Base-by-base conservation (phyloP, 805 yeast genomes). In the Naumovozyma dairenensis region DNA sequence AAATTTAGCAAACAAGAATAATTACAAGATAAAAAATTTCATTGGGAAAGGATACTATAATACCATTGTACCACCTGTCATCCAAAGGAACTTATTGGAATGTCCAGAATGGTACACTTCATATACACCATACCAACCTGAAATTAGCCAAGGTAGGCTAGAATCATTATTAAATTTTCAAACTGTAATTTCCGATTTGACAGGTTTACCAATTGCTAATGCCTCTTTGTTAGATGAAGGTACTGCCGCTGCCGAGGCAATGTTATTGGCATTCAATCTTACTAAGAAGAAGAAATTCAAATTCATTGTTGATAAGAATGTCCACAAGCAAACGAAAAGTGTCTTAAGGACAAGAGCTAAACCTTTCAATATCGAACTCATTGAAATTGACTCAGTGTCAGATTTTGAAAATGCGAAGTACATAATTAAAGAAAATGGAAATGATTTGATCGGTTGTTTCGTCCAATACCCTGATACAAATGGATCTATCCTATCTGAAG, bases 51-150 rank as follows among this genome's bases (percentile, higher is more conserved):
- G 98, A 26, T 92, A 89, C 60, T 81, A 84, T 47, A 94, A 94
- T 38, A 89, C 97, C 1, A 67, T 72, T 33, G 65, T 84, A 29
- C 98, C 98, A 0, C 80, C 94, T 2, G 96, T 89, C 22, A 82
- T 92, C 46, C 93, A 84, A 65, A 76, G 98, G 56, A 92, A 92
- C 51, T 60, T 92, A 38, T 65, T 92, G 37, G 98, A 92, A 60
- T 75, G 80, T 40, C 98, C 98, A 5, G 95, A 86, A 55, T 92
- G 98, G 98, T 92, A 92, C 67, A 92, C 98, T 15, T 85, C 96
- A 1, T 92, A 92, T 58, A 92, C 98, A 16, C 98, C 98, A 22
- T 92, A 92, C 59, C 98, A 92, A 64, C 96, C 98, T 1, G 98
- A 92, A 59, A 87, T 92, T 38, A 81, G 96, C 1, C 98, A 92